These are phyloP conservation scores for Blastobotrys parvus DNA, from an alignment of 805 yeast genomes.

Conservation along the genomic window DNA sequence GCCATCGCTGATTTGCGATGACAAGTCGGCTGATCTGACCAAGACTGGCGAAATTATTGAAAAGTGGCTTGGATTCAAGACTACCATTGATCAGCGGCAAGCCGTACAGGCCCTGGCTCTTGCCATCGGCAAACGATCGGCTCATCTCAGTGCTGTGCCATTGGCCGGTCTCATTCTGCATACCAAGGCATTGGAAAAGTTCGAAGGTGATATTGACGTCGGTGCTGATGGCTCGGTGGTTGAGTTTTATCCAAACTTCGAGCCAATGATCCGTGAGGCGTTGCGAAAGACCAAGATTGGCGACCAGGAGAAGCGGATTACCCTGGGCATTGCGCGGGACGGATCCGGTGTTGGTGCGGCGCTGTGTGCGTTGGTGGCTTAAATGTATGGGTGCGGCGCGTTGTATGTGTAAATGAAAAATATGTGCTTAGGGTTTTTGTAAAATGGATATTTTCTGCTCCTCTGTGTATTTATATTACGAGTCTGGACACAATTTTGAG, in stretches of 20 bases:
- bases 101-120: constrained; percentile 67
- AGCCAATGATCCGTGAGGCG: constrained; percentile 72
- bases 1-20: constrained; percentile 80
- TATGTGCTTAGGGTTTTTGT: not conserved
- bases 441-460: not conserved
- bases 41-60: constrained; percentile 16
- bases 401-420: not conserved
- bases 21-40: constrained; percentile 58
- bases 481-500: too few relatives aligned
- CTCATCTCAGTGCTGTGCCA: constrained; percentile 80
- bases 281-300: constrained; percentile 48
- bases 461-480: too few relatives aligned
- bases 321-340: constrained; percentile 78
- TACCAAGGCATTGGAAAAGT: constrained; percentile 57
- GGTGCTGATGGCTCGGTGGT: constrained; percentile 96
- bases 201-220: constrained; percentile 73
- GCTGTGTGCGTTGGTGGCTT: constrained; percentile 58
- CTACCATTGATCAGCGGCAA: constrained; percentile 56
- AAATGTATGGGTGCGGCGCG: not conserved
- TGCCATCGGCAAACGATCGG: constrained; percentile 83
- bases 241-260: constrained; percentile 87
- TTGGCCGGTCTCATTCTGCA: constrained; percentile 69
- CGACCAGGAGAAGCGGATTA: constrained; percentile 64
- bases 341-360: constrained; percentile 99
- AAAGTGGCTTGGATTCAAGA: constrained; percentile 56